These are phyloP conservation scores for Diaporthe ilicicola DNA, from an alignment of 2,329 filamentous ascomycete species.

Conservation along the genomic window DNA sequence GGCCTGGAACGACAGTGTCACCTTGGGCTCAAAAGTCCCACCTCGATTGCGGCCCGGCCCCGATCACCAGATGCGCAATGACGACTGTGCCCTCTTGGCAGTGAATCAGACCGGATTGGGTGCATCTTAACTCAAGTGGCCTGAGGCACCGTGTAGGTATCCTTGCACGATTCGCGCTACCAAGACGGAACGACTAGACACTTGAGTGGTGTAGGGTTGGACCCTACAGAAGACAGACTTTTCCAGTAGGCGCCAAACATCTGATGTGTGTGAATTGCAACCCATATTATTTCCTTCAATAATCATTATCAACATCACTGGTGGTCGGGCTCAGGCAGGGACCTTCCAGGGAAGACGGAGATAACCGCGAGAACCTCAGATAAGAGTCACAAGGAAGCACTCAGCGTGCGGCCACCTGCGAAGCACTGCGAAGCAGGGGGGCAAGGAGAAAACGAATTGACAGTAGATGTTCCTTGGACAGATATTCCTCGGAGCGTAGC, in stretches of 20 bases:
- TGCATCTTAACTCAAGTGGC: not conserved
- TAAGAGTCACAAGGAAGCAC: no score
- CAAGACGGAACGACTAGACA: not conserved
- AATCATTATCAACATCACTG: not conserved
- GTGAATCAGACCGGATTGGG: not conserved
- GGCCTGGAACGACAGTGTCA: conserved; percentile 3
- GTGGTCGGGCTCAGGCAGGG: no score
- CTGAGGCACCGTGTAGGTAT: not conserved
- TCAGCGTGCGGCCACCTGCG: no score
- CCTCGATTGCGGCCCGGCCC: conserved; percentile 3
- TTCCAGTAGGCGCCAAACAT: not conserved
- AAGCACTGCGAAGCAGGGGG: not conserved
- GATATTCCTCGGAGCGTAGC: no score
- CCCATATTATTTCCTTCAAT: not conserved
- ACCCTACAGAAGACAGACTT: not conserved
- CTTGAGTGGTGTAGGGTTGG: not conserved
- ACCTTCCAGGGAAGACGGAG: no score
- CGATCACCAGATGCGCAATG: conserved; percentile 1
- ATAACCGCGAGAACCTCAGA: no score
- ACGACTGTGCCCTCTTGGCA: not conserved
- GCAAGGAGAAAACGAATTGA: not conserved
- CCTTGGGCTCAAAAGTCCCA: not conserved
- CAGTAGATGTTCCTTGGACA: no score
- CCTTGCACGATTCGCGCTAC: not conserved
- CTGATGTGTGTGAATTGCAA: not conserved